Conservation (phyloP, 441 rosid genomes). For the Arabidopsis hybrid region DNA sequence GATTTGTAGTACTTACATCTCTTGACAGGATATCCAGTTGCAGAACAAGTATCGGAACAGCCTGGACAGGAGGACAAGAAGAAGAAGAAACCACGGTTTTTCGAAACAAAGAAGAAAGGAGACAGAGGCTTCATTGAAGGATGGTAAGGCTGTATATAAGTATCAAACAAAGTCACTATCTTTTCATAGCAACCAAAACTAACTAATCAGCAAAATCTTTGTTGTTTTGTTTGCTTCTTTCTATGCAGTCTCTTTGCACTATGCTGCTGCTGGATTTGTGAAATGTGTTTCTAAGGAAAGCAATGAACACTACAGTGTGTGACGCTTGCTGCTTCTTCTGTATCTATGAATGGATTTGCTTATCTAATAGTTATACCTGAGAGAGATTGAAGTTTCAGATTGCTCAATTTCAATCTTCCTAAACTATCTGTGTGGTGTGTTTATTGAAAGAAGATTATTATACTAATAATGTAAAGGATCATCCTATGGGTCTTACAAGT, state of each 20-base stretch:
- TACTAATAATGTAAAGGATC: slow-evolving; percentile 15
- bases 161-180: neutral
- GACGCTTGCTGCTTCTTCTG: slow-evolving; percentile 8
- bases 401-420: slow-evolving; percentile 15
- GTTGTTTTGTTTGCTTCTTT: neutral
- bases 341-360: slow-evolving; percentile 23
- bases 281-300: slow-evolving; percentile 43
- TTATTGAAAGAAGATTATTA: slow-evolving; percentile 15
- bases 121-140: slow-evolving; percentile 51
- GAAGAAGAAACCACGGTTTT: slow-evolving; percentile 27
- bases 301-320: slow-evolving; percentile 15
- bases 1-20: slow-evolving; percentile 22
- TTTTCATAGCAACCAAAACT: neutral
- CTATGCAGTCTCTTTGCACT: slow-evolving; percentile 46
- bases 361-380: neutral
- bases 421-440: slow-evolving; percentile 20
- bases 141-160: slow-evolving; percentile 38
- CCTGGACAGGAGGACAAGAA: slow-evolving; percentile 27
- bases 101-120: slow-evolving; percentile 43
- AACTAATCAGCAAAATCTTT: neutral
- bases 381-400: neutral
- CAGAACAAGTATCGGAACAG: slow-evolving; percentile 35
- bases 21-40: slow-evolving; percentile 41
- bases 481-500: neutral
- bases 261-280: slow-evolving; percentile 50